Conservation (phyloP, 805 yeast species). For the Candida methanosorbosa region DNA sequence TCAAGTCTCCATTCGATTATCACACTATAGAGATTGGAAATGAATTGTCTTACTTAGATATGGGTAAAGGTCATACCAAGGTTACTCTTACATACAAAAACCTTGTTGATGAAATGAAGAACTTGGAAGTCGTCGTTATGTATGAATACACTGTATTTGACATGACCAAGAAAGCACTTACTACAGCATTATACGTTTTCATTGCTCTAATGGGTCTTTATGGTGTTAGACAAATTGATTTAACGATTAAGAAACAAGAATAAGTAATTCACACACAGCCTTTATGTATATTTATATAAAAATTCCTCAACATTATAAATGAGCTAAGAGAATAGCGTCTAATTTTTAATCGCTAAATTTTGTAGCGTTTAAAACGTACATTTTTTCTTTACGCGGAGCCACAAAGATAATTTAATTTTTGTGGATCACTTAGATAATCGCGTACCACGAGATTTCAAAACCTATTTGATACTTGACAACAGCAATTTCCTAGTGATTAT, state of each 20-base stretch:
- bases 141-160: constrained; percentile 51
- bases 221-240: constrained; percentile 37
- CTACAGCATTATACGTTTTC: constrained; percentile 54
- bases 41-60: constrained; percentile 56
- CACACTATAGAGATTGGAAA: constrained; percentile 21
- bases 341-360: too few species aligned
- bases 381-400: too few species aligned
- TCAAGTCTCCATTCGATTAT: constrained; percentile 46
- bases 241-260: constrained; percentile 15
- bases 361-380: too few species aligned
- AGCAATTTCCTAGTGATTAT: too few species aligned
- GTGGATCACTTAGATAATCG: too few species aligned
- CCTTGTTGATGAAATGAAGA: constrained; percentile 59
- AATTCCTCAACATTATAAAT: too few species aligned
- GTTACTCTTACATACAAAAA: constrained; percentile 51
- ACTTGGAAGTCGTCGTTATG: constrained; percentile 45
- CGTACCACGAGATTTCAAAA: too few species aligned
- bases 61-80: constrained; percentile 69
- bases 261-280: too few species aligned
- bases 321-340: too few species aligned
- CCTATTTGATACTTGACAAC: too few species aligned
- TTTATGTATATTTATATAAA: too few species aligned
- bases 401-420: too few species aligned
- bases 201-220: constrained; percentile 50
- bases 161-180: constrained; percentile 56